phyloP scores from a whole-genome alignment of 139 green algal species.

The Tetraselmis striata region DNA sequence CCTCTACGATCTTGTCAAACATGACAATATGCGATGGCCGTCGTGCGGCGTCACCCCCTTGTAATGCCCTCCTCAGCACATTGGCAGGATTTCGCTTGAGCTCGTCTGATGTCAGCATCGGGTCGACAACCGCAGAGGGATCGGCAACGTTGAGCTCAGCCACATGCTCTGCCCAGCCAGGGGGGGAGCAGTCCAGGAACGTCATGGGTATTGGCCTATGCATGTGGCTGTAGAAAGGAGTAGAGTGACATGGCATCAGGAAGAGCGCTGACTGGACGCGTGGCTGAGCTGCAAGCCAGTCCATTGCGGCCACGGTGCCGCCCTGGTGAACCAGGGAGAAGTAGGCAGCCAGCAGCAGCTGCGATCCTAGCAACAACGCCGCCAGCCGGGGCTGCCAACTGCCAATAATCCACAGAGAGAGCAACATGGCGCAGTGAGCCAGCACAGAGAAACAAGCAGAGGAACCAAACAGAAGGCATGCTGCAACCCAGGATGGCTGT shows the following conservation, averaged over 20 bases:
- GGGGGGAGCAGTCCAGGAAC: slow-evolving; percentile 54
- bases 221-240: slow-evolving; percentile 37
- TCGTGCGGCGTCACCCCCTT: neutral
- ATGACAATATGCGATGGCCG: neutral
- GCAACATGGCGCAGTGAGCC: too few species aligned
- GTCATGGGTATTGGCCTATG: slow-evolving; percentile 31
- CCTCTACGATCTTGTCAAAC: neutral
- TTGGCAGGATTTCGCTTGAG: neutral
- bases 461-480: too few species aligned
- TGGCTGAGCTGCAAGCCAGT: neutral
- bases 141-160: neutral
- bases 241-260: slow-evolving; percentile 51
- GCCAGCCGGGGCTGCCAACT: neutral
- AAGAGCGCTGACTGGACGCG: slow-evolving; percentile 18
- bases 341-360: slow-evolving; percentile 26
- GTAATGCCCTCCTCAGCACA: neutral
- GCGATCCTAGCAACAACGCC: slow-evolving; percentile 11
- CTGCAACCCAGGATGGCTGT: too few species aligned
- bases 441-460: too few species aligned
- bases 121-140: neutral
- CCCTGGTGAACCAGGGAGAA: slow-evolving; percentile 39
- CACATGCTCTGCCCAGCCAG: slow-evolving; percentile 3
- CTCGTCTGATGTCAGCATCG: neutral
- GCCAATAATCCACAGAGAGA: too few species aligned
- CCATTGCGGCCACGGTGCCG: neutral